Evolutionary conservation across 2,329 filamentous ascomycete genomes (phyloP).

Genomic region (Davidsoniella neocaledoniae): DNA sequence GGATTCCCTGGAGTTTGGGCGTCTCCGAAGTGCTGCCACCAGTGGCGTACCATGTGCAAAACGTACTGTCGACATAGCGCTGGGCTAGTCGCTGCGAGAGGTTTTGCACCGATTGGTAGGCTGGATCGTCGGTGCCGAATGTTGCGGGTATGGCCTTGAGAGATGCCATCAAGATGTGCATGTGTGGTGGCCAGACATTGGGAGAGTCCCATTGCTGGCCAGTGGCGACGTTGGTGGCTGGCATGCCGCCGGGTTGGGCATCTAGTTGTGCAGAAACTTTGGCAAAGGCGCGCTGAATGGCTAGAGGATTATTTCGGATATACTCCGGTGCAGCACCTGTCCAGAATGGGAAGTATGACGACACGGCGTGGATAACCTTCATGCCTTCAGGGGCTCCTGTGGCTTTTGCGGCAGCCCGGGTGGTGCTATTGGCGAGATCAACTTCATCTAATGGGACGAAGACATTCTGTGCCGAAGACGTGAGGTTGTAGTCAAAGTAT

Average conservation of each 20-base stretch:
- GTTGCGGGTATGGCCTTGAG: slow-evolving; percentile 35
- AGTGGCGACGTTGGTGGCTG: slow-evolving; percentile 43
- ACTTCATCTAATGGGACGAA: slow-evolving; percentile 23
- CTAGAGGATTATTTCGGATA: slow-evolving; percentile 41
- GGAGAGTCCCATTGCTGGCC: slow-evolving; percentile 56
- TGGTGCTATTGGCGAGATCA: slow-evolving; percentile 3
- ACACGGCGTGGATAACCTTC: slow-evolving; percentile 40
- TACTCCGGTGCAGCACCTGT: slow-evolving; percentile 41
- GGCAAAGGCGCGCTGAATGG: slow-evolving; percentile 35
- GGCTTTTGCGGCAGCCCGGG: slow-evolving; percentile 19
- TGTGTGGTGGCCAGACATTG: slow-evolving; percentile 52
- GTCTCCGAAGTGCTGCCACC: slow-evolving; percentile 40
- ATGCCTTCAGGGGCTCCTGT: slow-evolving; percentile 32
- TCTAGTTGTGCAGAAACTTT: slow-evolving; percentile 37
- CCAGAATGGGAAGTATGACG: slow-evolving; percentile 55
- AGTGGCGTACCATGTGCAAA: slow-evolving; percentile 54
- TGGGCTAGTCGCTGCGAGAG: slow-evolving; percentile 43
- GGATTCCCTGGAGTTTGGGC: slow-evolving; percentile 32
- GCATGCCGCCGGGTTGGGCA: slow-evolving; percentile 36
- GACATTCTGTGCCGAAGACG: slow-evolving; percentile 36
- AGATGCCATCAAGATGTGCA: slow-evolving; percentile 46
- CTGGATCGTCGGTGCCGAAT: slow-evolving; percentile 21
- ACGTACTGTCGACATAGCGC: slow-evolving; percentile 49
- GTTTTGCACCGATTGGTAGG: slow-evolving; percentile 35
- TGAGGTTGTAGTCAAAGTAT: slow-evolving; percentile 56